Conservation (phyloP, 163 green algal genomes). For the Picocystis sp. region DNA sequence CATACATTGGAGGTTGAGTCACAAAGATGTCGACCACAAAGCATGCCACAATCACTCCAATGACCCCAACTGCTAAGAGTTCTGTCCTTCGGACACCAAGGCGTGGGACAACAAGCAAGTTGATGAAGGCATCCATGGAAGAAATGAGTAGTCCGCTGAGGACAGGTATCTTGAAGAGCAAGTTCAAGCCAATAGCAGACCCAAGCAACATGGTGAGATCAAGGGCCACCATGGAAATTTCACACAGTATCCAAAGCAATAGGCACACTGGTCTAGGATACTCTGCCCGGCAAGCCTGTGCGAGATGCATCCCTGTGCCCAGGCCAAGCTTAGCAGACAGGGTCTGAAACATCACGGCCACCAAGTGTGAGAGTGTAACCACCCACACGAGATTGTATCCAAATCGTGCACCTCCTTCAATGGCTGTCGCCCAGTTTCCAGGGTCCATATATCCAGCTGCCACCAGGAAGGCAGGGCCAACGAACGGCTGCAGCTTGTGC, state of each 20-base stretch:
- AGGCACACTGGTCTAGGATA: constrained; percentile 30
- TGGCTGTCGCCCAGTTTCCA: constrained; percentile 49
- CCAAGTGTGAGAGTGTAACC: constrained; percentile 34
- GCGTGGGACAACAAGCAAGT: too few relatives aligned
- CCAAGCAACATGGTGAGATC: constrained; percentile 15
- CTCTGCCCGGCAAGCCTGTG: constrained; percentile 33
- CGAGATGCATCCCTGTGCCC: not conserved
- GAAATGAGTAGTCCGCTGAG: constrained; percentile 45
- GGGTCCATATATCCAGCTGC: constrained; percentile 51
- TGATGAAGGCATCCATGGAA: constrained; percentile 18
- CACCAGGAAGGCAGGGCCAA: constrained; percentile 35
- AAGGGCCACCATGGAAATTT: constrained; percentile 34
- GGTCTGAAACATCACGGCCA: constrained; percentile 22
- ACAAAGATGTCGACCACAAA: too few relatives aligned
- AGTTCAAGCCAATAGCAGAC: constrained; percentile 36
- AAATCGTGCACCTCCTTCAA: constrained; percentile 35
- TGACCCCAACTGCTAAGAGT: too few relatives aligned
- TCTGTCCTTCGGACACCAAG: too few relatives aligned
- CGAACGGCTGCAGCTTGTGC: constrained; percentile 23
- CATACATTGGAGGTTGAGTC: constrained; percentile 1
- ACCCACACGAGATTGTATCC: constrained; percentile 53
- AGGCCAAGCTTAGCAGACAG: too few relatives aligned
- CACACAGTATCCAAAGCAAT: constrained; percentile 22
- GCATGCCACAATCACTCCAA: too few relatives aligned
- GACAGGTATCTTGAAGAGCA: constrained; percentile 39